Conservation (phyloP, 2,329 filamentous ascomycete species). For the Calycina marina region DNA sequence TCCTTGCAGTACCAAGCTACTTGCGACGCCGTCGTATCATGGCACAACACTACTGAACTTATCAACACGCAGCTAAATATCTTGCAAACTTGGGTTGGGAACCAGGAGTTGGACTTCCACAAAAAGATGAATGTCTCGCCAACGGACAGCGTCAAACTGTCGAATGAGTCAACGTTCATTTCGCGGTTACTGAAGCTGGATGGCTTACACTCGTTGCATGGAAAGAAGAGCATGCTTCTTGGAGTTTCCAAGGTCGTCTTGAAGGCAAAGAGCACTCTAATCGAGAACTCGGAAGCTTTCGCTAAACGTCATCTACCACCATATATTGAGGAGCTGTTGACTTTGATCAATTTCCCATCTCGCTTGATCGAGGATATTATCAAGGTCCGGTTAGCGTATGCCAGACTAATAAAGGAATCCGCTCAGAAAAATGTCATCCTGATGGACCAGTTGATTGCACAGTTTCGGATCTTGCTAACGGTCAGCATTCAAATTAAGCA, state of each 20-base stretch:
- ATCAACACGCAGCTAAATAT: constrained; percentile 92
- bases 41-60: constrained; percentile 92
- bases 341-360: constrained; percentile 92
- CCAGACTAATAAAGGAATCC: constrained; percentile 89
- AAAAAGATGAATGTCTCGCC: constrained; percentile 57
- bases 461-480: constrained; percentile 86
- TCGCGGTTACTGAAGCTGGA: constrained; percentile 94
- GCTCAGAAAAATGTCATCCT: constrained; percentile 85
- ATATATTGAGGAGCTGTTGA: constrained; percentile 92
- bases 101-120: constrained; percentile 83
- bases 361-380: constrained; percentile 95
- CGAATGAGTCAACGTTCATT: constrained; percentile 84
- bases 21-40: constrained; percentile 79
- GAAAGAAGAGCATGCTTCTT: constrained; percentile 71
- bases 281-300: constrained; percentile 73
- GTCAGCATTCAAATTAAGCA: constrained; percentile 87
- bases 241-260: constrained; percentile 75
- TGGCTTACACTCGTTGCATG: constrained; percentile 79
- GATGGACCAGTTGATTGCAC: constrained; percentile 93
- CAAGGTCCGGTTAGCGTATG: constrained; percentile 77
- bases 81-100: constrained; percentile 91
- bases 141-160: constrained; percentile 50
- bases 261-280: constrained; percentile 86
- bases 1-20: constrained; percentile 68
- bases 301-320: constrained; percentile 81